Evolutionary conservation across 2,329 filamentous ascomycete genomes (phyloP), one percentile per base, ranked within the genome.

Genomic region (Monosporascus sp.): DNA sequence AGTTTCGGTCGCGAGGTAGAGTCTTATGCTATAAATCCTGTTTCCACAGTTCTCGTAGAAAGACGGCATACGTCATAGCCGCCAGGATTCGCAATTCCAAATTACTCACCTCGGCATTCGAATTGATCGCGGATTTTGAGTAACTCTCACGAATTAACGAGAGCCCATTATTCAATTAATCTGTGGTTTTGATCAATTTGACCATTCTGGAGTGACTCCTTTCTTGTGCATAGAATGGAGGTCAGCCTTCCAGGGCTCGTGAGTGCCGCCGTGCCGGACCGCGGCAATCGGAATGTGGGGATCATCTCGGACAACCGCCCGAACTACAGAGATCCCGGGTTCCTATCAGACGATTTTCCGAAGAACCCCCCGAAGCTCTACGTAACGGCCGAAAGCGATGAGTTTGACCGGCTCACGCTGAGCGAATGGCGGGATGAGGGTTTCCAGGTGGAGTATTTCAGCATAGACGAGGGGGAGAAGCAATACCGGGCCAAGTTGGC

Each of bases 361-460:
- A 63, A 65, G 0, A 55, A 55, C 1, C 62, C 68, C 0, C 71
- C 72, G 0, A 75, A 70, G 47, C 56, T 77, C 2, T 77, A 75
- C 52, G 55, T 77, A 18, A 75, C 73, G 0, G 70, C 71, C 3
- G 74, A 76, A 46, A 63, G 59, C 37, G 70, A 74, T 8, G 69
- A 73, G 0, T 77, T 77, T 52, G 75, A 77, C 53, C 38, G 59
- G 3, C 17, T 60, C 0, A 73, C 69, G 0, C 31, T 77, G 0
- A 52, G 52, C 1, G 70, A 72, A 20, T 77, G 75, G 75, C 64
- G 61, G 20, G 67, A 66, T 11, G 75, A 77, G 52, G 72, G 72
- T 0, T 77, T 77, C 52, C 57, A 72, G 8, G 72, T 73, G 8
- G 67, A 71, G 47, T 77, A 77, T 24, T 55, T 77, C 37, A 60